These are phyloP conservation scores for Sinapis alba DNA, from an alignment of 441 rosid species.

Conservation along the genomic window DNA sequence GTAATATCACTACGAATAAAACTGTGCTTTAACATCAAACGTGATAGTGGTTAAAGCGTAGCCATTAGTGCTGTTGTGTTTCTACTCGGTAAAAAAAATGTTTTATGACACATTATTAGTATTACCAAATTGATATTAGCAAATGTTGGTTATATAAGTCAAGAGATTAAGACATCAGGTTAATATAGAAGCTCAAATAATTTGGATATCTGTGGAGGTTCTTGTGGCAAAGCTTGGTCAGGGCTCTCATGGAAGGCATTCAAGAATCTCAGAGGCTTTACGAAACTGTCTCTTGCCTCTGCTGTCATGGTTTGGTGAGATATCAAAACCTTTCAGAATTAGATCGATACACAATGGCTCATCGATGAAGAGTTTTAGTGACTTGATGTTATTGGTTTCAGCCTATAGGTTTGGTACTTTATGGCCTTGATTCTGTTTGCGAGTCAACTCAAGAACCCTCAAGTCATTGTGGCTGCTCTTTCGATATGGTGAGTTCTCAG, in stretches of 20 bases:
- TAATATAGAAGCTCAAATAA: constrained; percentile 29
- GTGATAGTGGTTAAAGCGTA: too few species aligned
- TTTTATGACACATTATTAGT: too few species aligned
- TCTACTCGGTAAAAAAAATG: too few species aligned
- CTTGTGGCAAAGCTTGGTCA: constrained; percentile 65
- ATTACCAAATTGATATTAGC: too few species aligned
- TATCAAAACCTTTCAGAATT: neutral
- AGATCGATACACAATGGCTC: too few species aligned
- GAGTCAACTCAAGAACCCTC: constrained; percentile 69
- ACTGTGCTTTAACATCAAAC: too few species aligned
- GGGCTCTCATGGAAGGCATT: constrained; percentile 75
- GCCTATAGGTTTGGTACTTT: constrained; percentile 75
- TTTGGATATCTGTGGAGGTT: constrained; percentile 38
- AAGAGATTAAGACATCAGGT: too few species aligned
- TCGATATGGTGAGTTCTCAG: constrained; percentile 59
- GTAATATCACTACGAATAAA: too few species aligned
- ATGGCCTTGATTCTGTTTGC: constrained; percentile 71
- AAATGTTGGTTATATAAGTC: too few species aligned
- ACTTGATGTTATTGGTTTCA: neutral
- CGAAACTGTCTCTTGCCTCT: constrained; percentile 63
- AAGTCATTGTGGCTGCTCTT: constrained; percentile 64
- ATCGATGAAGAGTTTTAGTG: neutral
- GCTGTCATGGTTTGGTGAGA: constrained; percentile 79
- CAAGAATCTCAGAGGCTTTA: constrained; percentile 66
- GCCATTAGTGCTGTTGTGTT: too few species aligned